Conservation (phyloP, 148 eudicot genomes). For the Fallopia convolvulus region DNA sequence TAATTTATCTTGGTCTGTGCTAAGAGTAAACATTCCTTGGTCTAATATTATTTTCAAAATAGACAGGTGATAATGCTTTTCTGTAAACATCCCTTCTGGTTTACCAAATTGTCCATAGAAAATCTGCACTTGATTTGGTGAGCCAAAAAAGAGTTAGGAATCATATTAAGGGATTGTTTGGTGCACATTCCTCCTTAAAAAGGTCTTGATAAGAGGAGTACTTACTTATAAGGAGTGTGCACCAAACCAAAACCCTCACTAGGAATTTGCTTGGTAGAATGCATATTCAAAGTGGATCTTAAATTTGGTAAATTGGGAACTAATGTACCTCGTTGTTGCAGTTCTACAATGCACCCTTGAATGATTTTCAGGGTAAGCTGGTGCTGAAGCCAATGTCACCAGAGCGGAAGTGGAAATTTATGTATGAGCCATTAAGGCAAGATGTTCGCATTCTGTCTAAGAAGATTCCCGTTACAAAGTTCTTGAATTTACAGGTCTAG, state of each 20-base stretch:
- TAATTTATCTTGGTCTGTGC: not conserved
- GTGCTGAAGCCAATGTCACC: conserved; percentile 74
- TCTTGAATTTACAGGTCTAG: conserved; percentile 71
- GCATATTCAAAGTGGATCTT: not conserved
- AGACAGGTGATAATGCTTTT: not conserved
- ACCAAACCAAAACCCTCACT: not conserved
- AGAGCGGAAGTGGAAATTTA: conserved; percentile 72
- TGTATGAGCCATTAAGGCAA: conserved; percentile 62
- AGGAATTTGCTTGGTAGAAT: not conserved
- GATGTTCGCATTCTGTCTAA: conserved; percentile 79
- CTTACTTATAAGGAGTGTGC: not conserved
- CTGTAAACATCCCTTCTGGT: not conserved
- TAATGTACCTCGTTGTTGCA: conserved; percentile 22
- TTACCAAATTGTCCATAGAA: not conserved
- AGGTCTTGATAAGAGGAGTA: not conserved
- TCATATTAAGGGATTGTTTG: not conserved
- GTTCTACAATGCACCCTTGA: conserved; percentile 75
- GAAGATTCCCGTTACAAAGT: conserved; percentile 82
- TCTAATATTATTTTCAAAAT: not conserved
- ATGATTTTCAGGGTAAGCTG: conserved; percentile 69
- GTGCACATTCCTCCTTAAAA: not conserved
- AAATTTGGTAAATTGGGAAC: not conserved
- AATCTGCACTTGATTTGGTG: not conserved
- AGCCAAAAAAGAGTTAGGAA: not conserved
- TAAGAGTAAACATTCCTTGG: not conserved